Evolutionary conservation across 2,329 filamentous ascomycete genomes (phyloP), one percentile per base, ranked within the genome.

Genomic region (Phialophora expanda): DNA sequence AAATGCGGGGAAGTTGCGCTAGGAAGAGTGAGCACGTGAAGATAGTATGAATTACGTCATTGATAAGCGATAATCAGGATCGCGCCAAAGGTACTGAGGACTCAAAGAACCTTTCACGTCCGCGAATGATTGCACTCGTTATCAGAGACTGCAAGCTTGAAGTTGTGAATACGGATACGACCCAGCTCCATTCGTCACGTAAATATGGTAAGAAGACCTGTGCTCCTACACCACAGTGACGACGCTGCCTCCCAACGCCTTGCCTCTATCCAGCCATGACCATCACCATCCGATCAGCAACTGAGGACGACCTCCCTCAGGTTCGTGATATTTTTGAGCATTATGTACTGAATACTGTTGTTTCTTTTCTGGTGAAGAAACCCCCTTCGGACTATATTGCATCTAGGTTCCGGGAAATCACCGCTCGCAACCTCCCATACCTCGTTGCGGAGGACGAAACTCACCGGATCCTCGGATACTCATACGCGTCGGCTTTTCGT

Each of bases 311-410:
- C 71, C 70, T 79, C 46, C 73, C 75, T 41, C 73, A 76, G 56
- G 73, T 80, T 48, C 71, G 71, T 26, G 68, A 68, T 26, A 79
- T 80, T 61, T 75, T 75, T 66, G 72, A 73, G 28, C 71, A 79
- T 72, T 80, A 80, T 65, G 74, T 79, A 34, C 66, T 71, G 58
- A 75, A 80, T 68, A 78, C 77, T 7, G 73, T 76, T 38, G 71
- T 78, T 46, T 77, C 76, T 4, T 77, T 80, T 60, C 70, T 74
- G 30, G 66, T 72, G 53, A 73, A 74, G 46, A 70, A 74, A 6
- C 74, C 75, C 7, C 69, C 75, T 1, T 41, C 73, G 11, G 68
- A 71, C 9, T 73, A 76, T n/a, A 70, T 77, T 17, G 56, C 66
- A n/a, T 54, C 69, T 30, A 77, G 74, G 38, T 76, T 72, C 64